Conservation (phyloP, 768 basidiomycete genomes). For the Rhodotorula graminis region DNA sequence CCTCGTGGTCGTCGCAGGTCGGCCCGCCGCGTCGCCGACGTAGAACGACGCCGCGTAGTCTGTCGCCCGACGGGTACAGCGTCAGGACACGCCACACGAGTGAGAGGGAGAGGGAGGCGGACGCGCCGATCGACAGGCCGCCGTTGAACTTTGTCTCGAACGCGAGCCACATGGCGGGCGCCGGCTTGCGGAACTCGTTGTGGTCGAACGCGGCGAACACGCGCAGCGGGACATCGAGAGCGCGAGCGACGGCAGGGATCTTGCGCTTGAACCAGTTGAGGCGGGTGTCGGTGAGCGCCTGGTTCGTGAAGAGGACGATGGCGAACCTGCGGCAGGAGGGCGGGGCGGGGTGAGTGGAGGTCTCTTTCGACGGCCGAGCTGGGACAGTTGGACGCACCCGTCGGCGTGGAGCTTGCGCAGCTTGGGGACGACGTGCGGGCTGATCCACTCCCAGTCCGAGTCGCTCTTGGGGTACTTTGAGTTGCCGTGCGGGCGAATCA, state of each 20-base stretch:
- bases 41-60: slow-evolving; percentile 47
- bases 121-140: slow-evolving; percentile 62
- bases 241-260: slow-evolving; percentile 19
- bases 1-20: slow-evolving; percentile 16
- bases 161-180: slow-evolving; percentile 48
- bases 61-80: slow-evolving; percentile 12
- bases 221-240: slow-evolving; percentile 45
- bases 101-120: background rate
- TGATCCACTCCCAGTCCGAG: slow-evolving; percentile 70
- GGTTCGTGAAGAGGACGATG: slow-evolving; percentile 77
- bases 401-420: slow-evolving; percentile 58
- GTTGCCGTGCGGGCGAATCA: slow-evolving; percentile 56
- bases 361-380: background rate
- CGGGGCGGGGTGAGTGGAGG: background rate
- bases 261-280: slow-evolving; percentile 21
- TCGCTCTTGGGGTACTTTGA: slow-evolving; percentile 52
- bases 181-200: slow-evolving; percentile 49
- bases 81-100: too few species aligned
- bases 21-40: slow-evolving; percentile 51
- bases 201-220: slow-evolving; percentile 47
- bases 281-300: slow-evolving; percentile 60
- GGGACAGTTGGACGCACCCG: slow-evolving; percentile 54
- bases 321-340: slow-evolving; percentile 54
- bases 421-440: slow-evolving; percentile 58
- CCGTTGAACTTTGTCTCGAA: slow-evolving; percentile 48